Conservation (phyloP, 257 asterid genomes). For the Penstemon newberryi region DNA sequence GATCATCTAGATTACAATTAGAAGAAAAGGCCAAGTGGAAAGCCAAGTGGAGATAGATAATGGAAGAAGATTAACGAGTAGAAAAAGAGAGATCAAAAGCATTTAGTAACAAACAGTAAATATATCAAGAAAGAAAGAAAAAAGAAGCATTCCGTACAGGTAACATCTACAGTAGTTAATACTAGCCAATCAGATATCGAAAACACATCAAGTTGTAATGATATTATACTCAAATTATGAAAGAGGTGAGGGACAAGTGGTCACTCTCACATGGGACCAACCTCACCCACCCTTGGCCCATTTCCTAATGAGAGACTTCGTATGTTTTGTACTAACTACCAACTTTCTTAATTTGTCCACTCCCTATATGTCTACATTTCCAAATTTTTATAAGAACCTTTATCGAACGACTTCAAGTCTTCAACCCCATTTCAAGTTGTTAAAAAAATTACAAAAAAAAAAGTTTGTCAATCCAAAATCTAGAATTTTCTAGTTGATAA, state of each 20-base stretch:
- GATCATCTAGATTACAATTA: background rate
- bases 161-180: slow-evolving; percentile 12
- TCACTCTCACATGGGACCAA: slow-evolving; percentile 3
- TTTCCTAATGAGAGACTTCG: slow-evolving; percentile 14
- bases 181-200: slow-evolving; percentile 48
- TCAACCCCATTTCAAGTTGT: background rate
- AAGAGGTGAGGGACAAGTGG: background rate
- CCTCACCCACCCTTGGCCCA: slow-evolving; percentile 4
- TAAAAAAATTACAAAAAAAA: no score
- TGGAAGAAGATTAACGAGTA: no score
- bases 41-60: no score
- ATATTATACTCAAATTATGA: slow-evolving; percentile 28
- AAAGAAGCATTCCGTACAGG: slow-evolving; percentile 32
- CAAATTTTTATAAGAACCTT: background rate
- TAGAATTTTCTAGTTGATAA: no score
- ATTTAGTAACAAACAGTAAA: background rate
- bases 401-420: background rate
- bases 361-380: background rate
- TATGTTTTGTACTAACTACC: slow-evolving; percentile 9
- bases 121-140: background rate
- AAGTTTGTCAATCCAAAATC: no score
- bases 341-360: slow-evolving; percentile 12
- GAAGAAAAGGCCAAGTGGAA: no score
- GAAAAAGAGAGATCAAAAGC: no score
- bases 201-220: slow-evolving; percentile 37